Conservation (phyloP, 495 filamentous ascomycete species). For the Saxispiralis lemnorum region DNA sequence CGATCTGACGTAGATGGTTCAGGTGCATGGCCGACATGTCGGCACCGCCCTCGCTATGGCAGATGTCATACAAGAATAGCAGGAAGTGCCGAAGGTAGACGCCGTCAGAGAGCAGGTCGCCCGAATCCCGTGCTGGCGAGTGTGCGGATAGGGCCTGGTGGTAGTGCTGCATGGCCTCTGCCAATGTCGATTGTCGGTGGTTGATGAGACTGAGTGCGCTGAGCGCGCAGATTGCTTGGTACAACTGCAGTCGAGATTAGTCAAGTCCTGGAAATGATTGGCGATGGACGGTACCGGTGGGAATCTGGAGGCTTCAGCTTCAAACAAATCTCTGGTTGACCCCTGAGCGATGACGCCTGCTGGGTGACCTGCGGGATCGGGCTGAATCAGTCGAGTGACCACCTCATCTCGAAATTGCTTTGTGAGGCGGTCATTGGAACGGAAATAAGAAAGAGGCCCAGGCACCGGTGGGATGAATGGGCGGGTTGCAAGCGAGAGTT, state of each 20-base stretch:
- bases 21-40: slow-evolving; percentile 40
- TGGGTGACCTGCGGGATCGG: neutral
- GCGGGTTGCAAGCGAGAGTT: slow-evolving; percentile 3
- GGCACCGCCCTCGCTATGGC: slow-evolving; percentile 24
- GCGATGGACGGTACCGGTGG: neutral
- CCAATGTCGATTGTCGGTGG: neutral
- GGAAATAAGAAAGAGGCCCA: neutral
- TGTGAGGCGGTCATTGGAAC: slow-evolving; percentile 2
- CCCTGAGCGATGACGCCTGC: neutral
- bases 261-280: too few species aligned
- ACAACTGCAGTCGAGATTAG: slow-evolving; percentile 27
- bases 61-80: slow-evolving; percentile 42
- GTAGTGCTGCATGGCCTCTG: slow-evolving; percentile 37
- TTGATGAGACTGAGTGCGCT: slow-evolving; percentile 34
- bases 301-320: neutral
- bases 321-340: slow-evolving; percentile 7
- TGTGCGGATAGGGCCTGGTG: slow-evolving; percentile 28
- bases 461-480: neutral
- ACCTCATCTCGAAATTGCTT: slow-evolving; percentile 8
- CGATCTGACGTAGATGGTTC: slow-evolving; percentile 35
- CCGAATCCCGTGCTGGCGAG: neutral
- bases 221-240: slow-evolving; percentile 43
- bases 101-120: slow-evolving; percentile 38
- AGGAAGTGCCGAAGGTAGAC: slow-evolving; percentile 42
- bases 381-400: slow-evolving; percentile 3